These are phyloP conservation scores for Leptographium flavum DNA, from an alignment of 2,329 filamentous ascomycete species.

Conservation along the genomic window DNA sequence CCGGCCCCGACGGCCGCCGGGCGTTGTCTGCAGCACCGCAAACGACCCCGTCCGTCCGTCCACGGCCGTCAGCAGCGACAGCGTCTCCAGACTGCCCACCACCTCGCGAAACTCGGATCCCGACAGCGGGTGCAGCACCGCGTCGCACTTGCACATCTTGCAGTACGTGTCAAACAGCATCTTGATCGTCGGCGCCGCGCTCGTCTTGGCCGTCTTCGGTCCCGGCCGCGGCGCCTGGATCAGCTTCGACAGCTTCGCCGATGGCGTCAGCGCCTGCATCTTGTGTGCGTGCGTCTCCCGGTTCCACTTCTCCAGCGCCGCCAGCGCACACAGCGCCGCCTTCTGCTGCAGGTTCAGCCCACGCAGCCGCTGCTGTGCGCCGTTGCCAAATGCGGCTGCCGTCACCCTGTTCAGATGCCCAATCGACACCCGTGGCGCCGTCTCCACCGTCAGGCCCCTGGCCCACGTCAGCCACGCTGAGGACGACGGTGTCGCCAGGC, in stretches of 20 bases:
- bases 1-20: conserved; percentile 44
- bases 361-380: conserved; percentile 69
- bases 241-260: conserved; percentile 15
- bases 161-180: conserved; percentile 74
- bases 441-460: conserved; percentile 53
- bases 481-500: conserved; percentile 19
- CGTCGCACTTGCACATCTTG: conserved; percentile 68
- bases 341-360: conserved; percentile 92
- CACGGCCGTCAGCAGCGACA: conserved; percentile 61
- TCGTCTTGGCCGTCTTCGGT: conserved; percentile 34
- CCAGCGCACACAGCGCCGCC: conserved; percentile 76
- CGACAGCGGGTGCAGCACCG: conserved; percentile 78
- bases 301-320: conserved; percentile 71
- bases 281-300: conserved; percentile 30
- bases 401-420: conserved; percentile 87
- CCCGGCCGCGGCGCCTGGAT: conserved; percentile 17
- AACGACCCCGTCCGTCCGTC: conserved; percentile 59
- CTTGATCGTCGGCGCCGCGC: conserved; percentile 64
- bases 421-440: conserved; percentile 77
- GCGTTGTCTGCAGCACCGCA: conserved; percentile 51
- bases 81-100: conserved; percentile 72
- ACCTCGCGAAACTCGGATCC: conserved; percentile 92
- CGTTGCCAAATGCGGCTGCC: conserved; percentile 78
- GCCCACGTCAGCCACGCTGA: conserved; percentile 31
- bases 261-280: background rate